A percentile compares a stretch with the other conserved stretches of the same genome.
Evolutionary conservation across 306 rosid genomes (phyloP).

Genomic region (Nissolia schottii): DNA sequence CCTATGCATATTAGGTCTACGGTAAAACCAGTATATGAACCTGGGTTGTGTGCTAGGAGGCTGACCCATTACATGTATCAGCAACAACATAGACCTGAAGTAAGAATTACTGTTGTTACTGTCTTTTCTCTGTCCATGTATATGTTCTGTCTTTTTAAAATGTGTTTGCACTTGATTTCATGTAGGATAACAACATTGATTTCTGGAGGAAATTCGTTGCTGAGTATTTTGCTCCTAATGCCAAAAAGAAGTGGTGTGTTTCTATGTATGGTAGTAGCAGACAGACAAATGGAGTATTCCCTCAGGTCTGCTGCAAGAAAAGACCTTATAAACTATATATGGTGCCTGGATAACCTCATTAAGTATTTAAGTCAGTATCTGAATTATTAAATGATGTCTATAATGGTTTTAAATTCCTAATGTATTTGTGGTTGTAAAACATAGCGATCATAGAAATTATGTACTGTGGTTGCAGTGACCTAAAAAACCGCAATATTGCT

Average conservation of each 20-base stretch:
- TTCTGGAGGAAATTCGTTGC: conserved; percentile 98
- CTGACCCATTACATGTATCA: conserved; percentile 91
- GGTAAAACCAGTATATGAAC: conserved; percentile 78
- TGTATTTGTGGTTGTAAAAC: background rate
- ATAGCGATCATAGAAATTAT: too few species aligned
- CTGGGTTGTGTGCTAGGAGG: conserved; percentile 96
- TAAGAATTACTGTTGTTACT: conserved; percentile 28
- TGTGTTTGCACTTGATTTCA: conserved; percentile 17
- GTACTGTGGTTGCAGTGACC: too few species aligned
- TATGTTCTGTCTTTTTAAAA: background rate
- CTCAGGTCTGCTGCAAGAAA: conserved; percentile 65
- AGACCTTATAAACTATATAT: conserved; percentile 23
- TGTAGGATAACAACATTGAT: conserved; percentile 85
- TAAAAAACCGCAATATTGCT: too few species aligned
- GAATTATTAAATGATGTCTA: conserved; percentile 18
- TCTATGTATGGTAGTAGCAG: conserved; percentile 95
- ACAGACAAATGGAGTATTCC: conserved; percentile 94
- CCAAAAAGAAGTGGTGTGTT: conserved; percentile 98
- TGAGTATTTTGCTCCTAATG: conserved; percentile 91
- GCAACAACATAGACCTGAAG: conserved; percentile 95
- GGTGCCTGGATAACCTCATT: conserved; percentile 27
- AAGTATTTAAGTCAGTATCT: conserved; percentile 31
- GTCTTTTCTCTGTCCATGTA: background rate
- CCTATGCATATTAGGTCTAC: conserved; percentile 71
- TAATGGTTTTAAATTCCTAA: background rate